Conservation (phyloP, 2,329 filamentous ascomycete genomes). For the Cladosporium sphaerospermum region DNA sequence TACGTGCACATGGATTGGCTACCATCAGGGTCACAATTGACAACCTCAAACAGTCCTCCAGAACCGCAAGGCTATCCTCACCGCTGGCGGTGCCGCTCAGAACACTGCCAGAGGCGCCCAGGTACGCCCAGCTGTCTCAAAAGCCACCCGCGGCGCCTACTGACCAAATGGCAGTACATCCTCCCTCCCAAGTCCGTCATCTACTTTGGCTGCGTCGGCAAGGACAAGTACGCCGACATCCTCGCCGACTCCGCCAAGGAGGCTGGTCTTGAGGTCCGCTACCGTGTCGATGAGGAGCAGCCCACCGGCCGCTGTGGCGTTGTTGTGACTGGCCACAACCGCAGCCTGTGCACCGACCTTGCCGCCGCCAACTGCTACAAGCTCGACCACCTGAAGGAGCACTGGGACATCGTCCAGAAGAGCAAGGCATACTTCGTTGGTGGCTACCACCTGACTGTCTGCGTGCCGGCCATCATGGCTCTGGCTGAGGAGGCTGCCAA, state of each 20-base stretch:
- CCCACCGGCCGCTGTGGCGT: slow-evolving; percentile 93
- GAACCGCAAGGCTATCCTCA: slow-evolving; percentile 88
- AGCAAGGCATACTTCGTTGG: slow-evolving; percentile 89
- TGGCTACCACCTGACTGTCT: slow-evolving; percentile 96
- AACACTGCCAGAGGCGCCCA: slow-evolving; percentile 95
- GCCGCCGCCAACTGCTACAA: slow-evolving; percentile 97
- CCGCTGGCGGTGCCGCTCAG: slow-evolving; percentile 92
- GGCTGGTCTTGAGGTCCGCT: slow-evolving; percentile 87
- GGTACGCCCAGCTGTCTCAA: slow-evolving; percentile 33
- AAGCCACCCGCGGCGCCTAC: not conserved
- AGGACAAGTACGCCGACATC: slow-evolving; percentile 91
- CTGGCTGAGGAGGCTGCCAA: slow-evolving; percentile 83
- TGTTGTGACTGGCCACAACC: slow-evolving; percentile 93
- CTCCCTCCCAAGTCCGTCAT: slow-evolving; percentile 83
- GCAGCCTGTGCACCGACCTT: slow-evolving; percentile 89
- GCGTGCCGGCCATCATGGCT: slow-evolving; percentile 80
- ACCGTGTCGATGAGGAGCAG: slow-evolving; percentile 77
- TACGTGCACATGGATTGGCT: slow-evolving; percentile 37
- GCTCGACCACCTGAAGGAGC: slow-evolving; percentile 85
- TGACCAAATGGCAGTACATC: slow-evolving; percentile 59
- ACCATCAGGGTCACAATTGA: not conserved
- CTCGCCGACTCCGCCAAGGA: slow-evolving; percentile 79
- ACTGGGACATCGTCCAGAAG: slow-evolving; percentile 87
- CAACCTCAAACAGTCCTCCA: slow-evolving; percentile 46
- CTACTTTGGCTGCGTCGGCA: slow-evolving; percentile 88